Evolutionary conservation across 495 filamentous ascomycete species (phyloP).

Genomic region (Hypoxylon cercidicola): DNA sequence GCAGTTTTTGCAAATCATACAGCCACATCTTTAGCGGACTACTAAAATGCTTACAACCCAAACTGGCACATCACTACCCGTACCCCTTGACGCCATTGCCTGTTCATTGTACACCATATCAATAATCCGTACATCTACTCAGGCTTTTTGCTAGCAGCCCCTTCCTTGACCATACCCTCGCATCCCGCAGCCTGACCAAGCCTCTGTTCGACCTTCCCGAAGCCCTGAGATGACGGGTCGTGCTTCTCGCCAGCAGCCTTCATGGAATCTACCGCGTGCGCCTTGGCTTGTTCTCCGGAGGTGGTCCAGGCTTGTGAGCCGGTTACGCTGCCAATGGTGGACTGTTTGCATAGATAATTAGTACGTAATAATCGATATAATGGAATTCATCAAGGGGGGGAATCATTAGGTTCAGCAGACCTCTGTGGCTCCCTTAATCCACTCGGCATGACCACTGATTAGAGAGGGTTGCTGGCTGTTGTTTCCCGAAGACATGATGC

Average conservation of each 20-base stretch:
- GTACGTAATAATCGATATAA: background rate
- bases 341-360: constrained; percentile 37
- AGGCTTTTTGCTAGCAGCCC: constrained; percentile 49
- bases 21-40: too few relatives aligned
- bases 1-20: too few relatives aligned
- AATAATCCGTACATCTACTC: constrained; percentile 14
- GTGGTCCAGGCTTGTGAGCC: constrained; percentile 57
- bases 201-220: constrained; percentile 57
- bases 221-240: constrained; percentile 52
- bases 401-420: constrained; percentile 31
- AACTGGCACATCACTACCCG: background rate
- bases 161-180: constrained; percentile 59
- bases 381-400: background rate
- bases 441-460: constrained; percentile 56
- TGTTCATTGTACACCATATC: background rate
- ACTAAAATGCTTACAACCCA: too few relatives aligned
- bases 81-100: background rate
- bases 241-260: constrained; percentile 53
- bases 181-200: constrained; percentile 55
- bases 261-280: constrained; percentile 54
- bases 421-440: constrained; percentile 60
- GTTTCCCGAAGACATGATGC: constrained; percentile 42
- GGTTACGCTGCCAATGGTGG: constrained; percentile 52
- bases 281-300: constrained; percentile 59
- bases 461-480: constrained; percentile 50